phyloP scores from a whole-genome alignment of 176 grass and related monocot genomes.

The Miscanthus lutarioriparius region DNA sequence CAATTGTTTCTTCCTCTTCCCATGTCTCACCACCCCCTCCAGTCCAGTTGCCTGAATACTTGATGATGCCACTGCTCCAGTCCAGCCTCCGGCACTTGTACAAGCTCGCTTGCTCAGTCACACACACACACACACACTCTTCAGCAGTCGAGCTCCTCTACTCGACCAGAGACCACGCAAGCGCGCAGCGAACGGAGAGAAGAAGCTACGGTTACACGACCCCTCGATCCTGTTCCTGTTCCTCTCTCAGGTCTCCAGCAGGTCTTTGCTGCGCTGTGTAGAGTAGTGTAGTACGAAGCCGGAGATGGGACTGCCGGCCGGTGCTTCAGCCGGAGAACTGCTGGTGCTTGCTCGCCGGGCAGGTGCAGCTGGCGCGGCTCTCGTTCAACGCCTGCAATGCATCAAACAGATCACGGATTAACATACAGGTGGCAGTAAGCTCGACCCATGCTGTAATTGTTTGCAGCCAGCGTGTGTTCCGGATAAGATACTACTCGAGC shows the following conservation, averaged over 20 bases:
- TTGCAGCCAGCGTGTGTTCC: background rate
- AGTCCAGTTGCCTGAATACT: constrained; percentile 15
- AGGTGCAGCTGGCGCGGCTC: constrained; percentile 71
- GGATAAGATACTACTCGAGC: background rate
- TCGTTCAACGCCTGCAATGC: constrained; percentile 64
- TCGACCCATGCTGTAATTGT: no score
- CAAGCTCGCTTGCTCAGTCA: background rate
- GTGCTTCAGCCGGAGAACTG: constrained; percentile 40
- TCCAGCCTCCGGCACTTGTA: constrained; percentile 18
- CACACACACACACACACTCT: no score
- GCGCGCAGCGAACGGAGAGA: constrained; percentile 9
- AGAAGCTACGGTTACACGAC: constrained; percentile 14
- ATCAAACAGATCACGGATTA: background rate
- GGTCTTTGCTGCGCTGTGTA: background rate
- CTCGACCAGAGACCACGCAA: background rate
- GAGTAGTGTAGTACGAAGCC: background rate
- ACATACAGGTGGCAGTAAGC: no score
- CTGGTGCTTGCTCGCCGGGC: constrained; percentile 75
- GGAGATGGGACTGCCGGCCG: background rate
- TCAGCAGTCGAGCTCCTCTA: background rate
- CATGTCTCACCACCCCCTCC: background rate
- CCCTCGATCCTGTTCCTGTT: background rate
- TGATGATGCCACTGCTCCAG: constrained; percentile 52
- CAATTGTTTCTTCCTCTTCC: constrained; percentile 30
- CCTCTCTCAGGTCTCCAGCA: background rate